A percentile compares a stretch with the other conserved stretches of the same genome.
phyloP scores from a whole-genome alignment of 2,329 filamentous ascomycete species.

The Cercospora sp. region DNA sequence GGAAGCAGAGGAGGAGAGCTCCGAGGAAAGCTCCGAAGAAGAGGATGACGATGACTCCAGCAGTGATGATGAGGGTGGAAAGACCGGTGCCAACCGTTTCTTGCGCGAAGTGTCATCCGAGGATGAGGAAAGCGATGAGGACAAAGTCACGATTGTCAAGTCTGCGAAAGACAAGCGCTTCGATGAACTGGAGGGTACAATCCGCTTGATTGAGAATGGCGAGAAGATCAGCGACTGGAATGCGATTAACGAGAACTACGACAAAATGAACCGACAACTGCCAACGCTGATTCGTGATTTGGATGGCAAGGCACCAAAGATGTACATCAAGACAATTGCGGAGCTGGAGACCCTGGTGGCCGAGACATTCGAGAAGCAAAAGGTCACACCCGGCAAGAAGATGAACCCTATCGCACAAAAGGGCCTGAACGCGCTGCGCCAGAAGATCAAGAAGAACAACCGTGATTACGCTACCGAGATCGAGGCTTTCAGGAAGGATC shows the following conservation, averaged over 20 bases:
- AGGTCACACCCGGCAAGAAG: conserved; percentile 85
- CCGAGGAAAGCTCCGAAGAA: conserved; percentile 40
- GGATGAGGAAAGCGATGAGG: conserved; percentile 78
- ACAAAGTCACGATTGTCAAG: conserved; percentile 83
- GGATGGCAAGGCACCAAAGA: conserved; percentile 77
- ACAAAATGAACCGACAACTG: conserved; percentile 62
- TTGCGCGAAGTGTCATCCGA: conserved; percentile 64
- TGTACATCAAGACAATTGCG: conserved; percentile 88
- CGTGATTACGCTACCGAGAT: conserved; percentile 89
- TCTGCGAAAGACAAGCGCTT: conserved; percentile 97
- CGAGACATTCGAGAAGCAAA: conserved; percentile 92
- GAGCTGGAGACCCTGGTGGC: conserved; percentile 94
- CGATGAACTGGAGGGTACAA: conserved; percentile 87
- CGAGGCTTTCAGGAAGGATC: conserved; percentile 80
- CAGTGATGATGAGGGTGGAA: conserved; percentile 58
- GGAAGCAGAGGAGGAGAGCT: conserved; percentile 60
- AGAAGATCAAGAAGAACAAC: conserved; percentile 98
- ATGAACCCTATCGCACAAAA: conserved; percentile 96
- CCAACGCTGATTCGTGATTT: conserved; percentile 53
- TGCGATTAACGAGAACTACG: conserved; percentile 62
- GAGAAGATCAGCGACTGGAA: conserved; percentile 98
- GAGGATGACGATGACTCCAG: conserved; percentile 50
- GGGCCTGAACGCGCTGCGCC: conserved; percentile 94
- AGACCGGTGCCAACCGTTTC: conserved; percentile 77
- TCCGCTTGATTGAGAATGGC: conserved; percentile 91